Conservation (phyloP, 2,329 filamentous ascomycete species). For the Arthrobotrys sinensis region DNA sequence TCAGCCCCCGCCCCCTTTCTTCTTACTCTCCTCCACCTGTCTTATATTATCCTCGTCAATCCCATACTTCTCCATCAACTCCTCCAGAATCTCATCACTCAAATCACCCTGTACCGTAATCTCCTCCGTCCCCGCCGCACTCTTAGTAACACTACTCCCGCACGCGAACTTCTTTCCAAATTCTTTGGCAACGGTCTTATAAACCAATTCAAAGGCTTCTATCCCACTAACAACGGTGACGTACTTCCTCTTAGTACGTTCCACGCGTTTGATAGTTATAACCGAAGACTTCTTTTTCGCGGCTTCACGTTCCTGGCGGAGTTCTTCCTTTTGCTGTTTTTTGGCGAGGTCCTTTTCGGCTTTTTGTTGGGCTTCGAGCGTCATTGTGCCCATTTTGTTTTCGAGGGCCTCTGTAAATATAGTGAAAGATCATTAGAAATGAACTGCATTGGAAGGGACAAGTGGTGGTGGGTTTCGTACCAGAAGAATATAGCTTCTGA, state of each 20-base stretch:
- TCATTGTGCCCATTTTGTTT: constrained; percentile 87
- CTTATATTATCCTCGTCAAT: constrained; percentile 97
- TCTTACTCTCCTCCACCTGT: constrained; percentile 94
- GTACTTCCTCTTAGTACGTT: constrained; percentile 97
- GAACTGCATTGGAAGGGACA: constrained; percentile 26
- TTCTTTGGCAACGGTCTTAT: constrained; percentile 97
- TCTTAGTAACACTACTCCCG: constrained; percentile 91
- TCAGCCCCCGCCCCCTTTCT: constrained; percentile 75
- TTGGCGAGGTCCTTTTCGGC: constrained; percentile 91
- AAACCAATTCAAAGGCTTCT: constrained; percentile 89
- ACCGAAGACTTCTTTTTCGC: constrained; percentile 86
- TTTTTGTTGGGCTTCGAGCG: constrained; percentile 72
- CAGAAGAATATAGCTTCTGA: constrained; percentile 85
- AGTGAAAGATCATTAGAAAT: too few species aligned
- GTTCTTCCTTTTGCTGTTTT: constrained; percentile 96
- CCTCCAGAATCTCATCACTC: constrained; percentile 93
- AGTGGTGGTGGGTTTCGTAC: constrained; percentile 69
- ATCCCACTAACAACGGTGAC: constrained; percentile 93
- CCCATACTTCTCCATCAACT: constrained; percentile 88
- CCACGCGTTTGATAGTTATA: constrained; percentile 93
- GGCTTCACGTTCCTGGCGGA: constrained; percentile 90
- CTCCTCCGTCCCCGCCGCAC: constrained; percentile 84
- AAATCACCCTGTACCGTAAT: constrained; percentile 98
- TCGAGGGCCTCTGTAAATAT: constrained; percentile 79
- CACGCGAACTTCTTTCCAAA: constrained; percentile 99